These are phyloP conservation scores for Puccinia sorghi DNA, from an alignment of 1,284 basidiomycete species.

Conservation along the genomic window DNA sequence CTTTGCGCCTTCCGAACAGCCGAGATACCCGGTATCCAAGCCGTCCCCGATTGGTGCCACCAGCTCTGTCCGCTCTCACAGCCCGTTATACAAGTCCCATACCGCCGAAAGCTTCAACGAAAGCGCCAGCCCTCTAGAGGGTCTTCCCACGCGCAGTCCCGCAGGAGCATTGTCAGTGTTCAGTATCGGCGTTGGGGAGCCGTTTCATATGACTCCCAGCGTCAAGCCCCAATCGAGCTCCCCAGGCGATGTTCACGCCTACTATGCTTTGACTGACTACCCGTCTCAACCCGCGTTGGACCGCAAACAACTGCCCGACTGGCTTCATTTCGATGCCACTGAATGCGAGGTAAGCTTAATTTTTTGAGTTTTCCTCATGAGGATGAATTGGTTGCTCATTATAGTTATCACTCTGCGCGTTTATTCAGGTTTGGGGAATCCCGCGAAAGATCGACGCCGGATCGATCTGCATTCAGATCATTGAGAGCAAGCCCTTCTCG, in stretches of 20 bases:
- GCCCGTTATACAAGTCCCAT: constrained; percentile 6
- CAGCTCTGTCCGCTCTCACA: constrained; percentile 19
- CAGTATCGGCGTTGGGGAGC: constrained; percentile 41
- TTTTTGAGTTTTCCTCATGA: neutral
- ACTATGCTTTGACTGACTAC: constrained; percentile 36
- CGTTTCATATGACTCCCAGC: constrained; percentile 48
- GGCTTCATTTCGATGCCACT: constrained; percentile 48
- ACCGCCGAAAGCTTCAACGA: constrained; percentile 18
- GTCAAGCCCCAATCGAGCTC: constrained; percentile 11
- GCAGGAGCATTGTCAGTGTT: constrained; percentile 11
- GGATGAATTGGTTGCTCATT: neutral
- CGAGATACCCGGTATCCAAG: neutral
- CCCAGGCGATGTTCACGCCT: neutral
- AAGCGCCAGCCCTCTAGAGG: neutral
- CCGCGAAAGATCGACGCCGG: constrained; percentile 41
- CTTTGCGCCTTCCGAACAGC: constrained; percentile 37
- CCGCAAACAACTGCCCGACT: constrained; percentile 45
- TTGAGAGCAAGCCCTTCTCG: constrained; percentile 22
- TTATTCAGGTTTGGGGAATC: constrained; percentile 45
- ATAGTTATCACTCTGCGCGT: neutral
- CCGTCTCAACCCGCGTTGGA: constrained; percentile 21
- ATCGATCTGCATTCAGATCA: constrained; percentile 44
- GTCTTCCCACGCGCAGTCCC: neutral
- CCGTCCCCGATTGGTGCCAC: constrained; percentile 3
- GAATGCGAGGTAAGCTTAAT: constrained; percentile 33